Evolutionary conservation across 2,329 filamentous ascomycete species (phyloP), one percentile per base, ranked within the genome.

Genomic region (Dactylellina haptotyla): DNA sequence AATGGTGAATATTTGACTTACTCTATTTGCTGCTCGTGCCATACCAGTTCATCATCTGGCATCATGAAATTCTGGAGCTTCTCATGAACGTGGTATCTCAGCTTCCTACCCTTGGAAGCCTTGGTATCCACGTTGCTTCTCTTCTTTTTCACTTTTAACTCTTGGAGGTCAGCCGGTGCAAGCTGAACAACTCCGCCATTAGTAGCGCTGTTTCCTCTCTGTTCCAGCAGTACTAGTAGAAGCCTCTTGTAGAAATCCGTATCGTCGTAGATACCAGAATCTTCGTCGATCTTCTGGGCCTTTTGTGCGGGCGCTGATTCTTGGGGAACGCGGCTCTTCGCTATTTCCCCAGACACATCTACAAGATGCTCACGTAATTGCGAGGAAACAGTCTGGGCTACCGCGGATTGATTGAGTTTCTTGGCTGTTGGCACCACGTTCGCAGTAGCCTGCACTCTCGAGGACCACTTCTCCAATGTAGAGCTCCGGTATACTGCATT

Each of bases 31-130:
- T 87, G 86, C 76, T 90, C 88, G 75, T 91, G 90, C 95, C 95
- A 99, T 14, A 81, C 82, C 2, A 90, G 85, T 59, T 91, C 85
- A 80, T 96, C 91, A 80, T 97, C 92, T 0, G 93, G 89, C 9
- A 93, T 93, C 93, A 97, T 97, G 79, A 98, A 98, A 81, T 97
- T 97, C 83, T 97, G 92, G 79, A 99, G 82, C 84, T 98, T 98
- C 83, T 98, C 94, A 79, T 98, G 93, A 48, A 97, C 92, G 14
- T 91, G 95, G 82, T 94, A 99, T 39, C 92, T 86, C 85, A 99
- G 87, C 83, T 97, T 97, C 54, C 95, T 85, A 4, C 95, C 95
- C 82, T 98, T 98, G 80, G 92, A 96, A 0, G 95, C 95, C 80
- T 93, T 95, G 18, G 93, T 93, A 80, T 99, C 95, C 3, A 98